Base-by-base conservation (phyloP, 2,329 filamentous ascomycete genomes). In the Penicillium sp. region DNA sequence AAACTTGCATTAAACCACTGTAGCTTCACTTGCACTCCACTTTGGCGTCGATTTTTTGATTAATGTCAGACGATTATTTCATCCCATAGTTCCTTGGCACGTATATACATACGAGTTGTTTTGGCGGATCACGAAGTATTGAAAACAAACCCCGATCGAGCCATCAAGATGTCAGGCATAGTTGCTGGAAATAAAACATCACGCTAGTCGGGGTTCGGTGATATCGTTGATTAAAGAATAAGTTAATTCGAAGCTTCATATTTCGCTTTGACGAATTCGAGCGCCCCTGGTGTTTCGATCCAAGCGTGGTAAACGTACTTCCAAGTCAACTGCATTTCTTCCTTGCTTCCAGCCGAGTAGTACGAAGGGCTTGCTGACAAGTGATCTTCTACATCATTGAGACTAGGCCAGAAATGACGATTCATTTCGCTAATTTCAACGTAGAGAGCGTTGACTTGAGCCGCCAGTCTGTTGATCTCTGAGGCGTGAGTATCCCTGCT, bases 261-360 rank as follows among this genome's bases (percentile, higher is more conserved):
- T 20, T 28, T 54, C 20, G 43, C 58, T 35, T 54, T 58, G 38
- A 68, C 61, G 23, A 66, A 21, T 16, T 62, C 62, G 46, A 66
- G 56, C 35, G 67, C 64, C 33, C 65, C 64, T 3, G 65, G 60
- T 1, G 65, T 65, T 57, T 66, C 65, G 20, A 40, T 30, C 66
- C 68, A 71, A n/a, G 66, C 52, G 55, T 60, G 60, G 47, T 65
- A 66, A 24, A 57, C 60, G 49, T 61, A 60, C 18, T 62, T 58
- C 42, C 69, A 55, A 18, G 55, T 50, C 6, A 63, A 20, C 50
- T 66, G 64, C 62, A 64, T 64, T 46, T 68, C 59, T 33, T 59
- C 52, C 5, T 57, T 42, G n/a, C 43, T 56, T 4, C 62, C 64
- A 30, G 46, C 11, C 4, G 55, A 56, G 47, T 57, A 61, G 1